phyloP scores from a whole-genome alignment of 1,139 yeast species.

The Yamadazyma atlantica region DNA sequence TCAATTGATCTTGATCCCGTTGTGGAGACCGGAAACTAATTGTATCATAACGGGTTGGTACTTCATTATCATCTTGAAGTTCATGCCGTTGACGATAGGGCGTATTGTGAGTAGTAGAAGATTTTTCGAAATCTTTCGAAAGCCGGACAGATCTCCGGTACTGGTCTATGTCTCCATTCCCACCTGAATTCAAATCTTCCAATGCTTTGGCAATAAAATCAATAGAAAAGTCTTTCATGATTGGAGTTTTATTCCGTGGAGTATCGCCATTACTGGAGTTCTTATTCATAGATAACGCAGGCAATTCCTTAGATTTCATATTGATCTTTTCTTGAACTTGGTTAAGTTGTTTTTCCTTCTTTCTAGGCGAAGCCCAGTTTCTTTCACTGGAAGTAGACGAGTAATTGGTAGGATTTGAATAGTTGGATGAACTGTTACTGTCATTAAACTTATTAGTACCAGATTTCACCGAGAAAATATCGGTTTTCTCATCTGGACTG shows the following conservation, averaged over 20 bases:
- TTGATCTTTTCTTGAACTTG: slow-evolving; percentile 44
- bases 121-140: slow-evolving; percentile 16
- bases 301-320: slow-evolving; percentile 34
- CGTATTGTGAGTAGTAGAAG: slow-evolving; percentile 18
- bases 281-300: slow-evolving; percentile 16
- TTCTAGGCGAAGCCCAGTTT: slow-evolving; percentile 57
- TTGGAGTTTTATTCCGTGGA: slow-evolving; percentile 26
- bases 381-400: slow-evolving; percentile 35
- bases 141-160: slow-evolving; percentile 40
- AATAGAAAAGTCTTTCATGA: slow-evolving; percentile 45
- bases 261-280: slow-evolving; percentile 3
- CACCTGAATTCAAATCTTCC: slow-evolving; percentile 66
- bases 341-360: slow-evolving; percentile 33
- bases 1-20: slow-evolving; percentile 3
- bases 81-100: slow-evolving; percentile 24
- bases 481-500: slow-evolving; percentile 32
- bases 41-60: slow-evolving; percentile 41
- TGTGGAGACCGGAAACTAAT: slow-evolving; percentile 25
- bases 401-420: slow-evolving; percentile 49
- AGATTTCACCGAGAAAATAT: slow-evolving; percentile 29
- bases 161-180: slow-evolving; percentile 54
- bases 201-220: slow-evolving; percentile 58
- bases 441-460: slow-evolving; percentile 17
- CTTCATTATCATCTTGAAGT: slow-evolving; percentile 38
- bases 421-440: slow-evolving; percentile 39